These are phyloP conservation scores for Aureobasidium pullulans DNA, from an alignment of 2,329 filamentous ascomycete genomes.

Conservation along the genomic window DNA sequence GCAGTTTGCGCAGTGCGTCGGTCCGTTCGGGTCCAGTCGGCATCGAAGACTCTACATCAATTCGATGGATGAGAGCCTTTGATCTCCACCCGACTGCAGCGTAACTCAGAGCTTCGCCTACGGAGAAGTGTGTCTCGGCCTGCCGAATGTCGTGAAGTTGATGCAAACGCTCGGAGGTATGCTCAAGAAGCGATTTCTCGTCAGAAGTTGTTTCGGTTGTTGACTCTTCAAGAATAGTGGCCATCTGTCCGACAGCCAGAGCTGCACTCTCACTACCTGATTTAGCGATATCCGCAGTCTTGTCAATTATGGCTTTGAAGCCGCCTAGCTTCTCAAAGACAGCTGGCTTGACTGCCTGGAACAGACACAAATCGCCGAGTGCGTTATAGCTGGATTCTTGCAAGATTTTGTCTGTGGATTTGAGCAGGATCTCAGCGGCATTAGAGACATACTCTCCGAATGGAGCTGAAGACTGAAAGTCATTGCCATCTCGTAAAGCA, in stretches of 20 bases:
- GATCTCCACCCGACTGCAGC: constrained; percentile 77
- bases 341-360: constrained; percentile 44
- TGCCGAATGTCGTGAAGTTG: constrained; percentile 76
- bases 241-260: constrained; percentile 68
- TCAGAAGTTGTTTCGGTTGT: constrained; percentile 25
- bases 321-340: constrained; percentile 17
- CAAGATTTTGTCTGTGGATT: constrained; percentile 48
- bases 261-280: constrained; percentile 78
- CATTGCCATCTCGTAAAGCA: constrained; percentile 38
- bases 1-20: constrained; percentile 44
- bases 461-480: neutral
- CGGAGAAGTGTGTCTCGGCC: constrained; percentile 80
- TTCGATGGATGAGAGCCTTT: constrained; percentile 62
- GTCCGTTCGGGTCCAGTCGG: constrained; percentile 33
- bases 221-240: constrained; percentile 52
- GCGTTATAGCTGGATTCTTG: constrained; percentile 51
- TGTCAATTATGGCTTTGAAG: constrained; percentile 45
- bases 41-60: constrained; percentile 61
- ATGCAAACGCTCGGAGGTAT: constrained; percentile 63
- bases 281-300: constrained; percentile 62
- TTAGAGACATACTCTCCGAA: constrained; percentile 37
- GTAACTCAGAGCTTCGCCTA: constrained; percentile 80
- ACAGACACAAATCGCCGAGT: constrained; percentile 56
- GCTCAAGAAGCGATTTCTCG: constrained; percentile 37
- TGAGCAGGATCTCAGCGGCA: constrained; percentile 46